Evolutionary conservation across 75 land plant species (phyloP).

Genomic region (Sequoia sempervirens): DNA sequence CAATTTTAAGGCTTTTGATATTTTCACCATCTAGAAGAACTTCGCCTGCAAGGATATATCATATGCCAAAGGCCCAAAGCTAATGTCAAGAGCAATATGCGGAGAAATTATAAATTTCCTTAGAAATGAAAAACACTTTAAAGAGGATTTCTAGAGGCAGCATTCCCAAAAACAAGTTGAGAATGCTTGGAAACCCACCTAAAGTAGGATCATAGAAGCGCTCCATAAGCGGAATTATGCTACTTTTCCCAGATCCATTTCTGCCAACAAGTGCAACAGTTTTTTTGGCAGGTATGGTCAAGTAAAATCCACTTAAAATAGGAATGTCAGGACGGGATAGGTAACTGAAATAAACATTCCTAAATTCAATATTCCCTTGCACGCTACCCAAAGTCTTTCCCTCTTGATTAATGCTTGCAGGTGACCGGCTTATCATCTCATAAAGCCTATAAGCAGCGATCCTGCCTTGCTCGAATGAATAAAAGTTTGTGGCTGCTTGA

Average conservation of each 20-base stretch:
- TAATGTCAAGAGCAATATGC: neutral
- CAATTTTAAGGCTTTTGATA: constrained; percentile 74
- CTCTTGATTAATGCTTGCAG: constrained; percentile 51
- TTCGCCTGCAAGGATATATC: constrained; percentile 79
- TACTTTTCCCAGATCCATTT: constrained; percentile 98
- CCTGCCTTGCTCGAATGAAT: constrained; percentile 98
- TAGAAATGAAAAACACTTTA: neutral
- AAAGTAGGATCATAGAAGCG: constrained; percentile 99
- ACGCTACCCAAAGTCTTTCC: constrained; percentile 56
- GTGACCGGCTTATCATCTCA: constrained; percentile 90
- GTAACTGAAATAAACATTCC: constrained; percentile 99
- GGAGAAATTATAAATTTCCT: neutral
- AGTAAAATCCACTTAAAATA: constrained; percentile 95
- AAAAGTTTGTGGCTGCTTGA: constrained; percentile 99
- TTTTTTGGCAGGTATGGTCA: constrained; percentile 89
- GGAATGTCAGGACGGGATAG: constrained; percentile 98
- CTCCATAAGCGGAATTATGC: constrained; percentile 95
- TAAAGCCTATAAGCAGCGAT: constrained; percentile 98
- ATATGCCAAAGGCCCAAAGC: neutral
- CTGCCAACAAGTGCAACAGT: constrained; percentile 97
- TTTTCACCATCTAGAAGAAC: constrained; percentile 97
- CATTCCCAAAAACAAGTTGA: neutral
- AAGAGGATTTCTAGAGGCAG: neutral
- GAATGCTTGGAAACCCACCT: constrained; percentile 39
- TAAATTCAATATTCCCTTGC: constrained; percentile 92